Base-by-base conservation (phyloP, 352 stramenopile species). In the Phytophthora sansomeana region DNA sequence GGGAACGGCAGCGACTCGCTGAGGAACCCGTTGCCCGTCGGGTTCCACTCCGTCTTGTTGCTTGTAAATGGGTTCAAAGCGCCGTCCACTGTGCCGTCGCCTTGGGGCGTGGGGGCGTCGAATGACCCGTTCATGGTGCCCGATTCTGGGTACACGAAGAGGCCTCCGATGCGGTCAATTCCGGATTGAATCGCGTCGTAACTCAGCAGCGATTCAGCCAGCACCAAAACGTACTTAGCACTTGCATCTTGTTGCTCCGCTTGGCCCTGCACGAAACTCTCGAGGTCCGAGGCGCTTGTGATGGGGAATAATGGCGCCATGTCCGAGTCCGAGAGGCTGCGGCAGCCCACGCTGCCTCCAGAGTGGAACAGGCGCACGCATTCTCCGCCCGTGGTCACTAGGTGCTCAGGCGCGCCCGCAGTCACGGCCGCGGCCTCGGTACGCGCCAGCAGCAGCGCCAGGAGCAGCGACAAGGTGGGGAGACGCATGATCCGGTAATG, bases 281-380 rank as follows among this genome's bases (percentile, higher is more conserved):
- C 29, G 14, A 92, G 72, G 16, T 90, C 81, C 33, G 63, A 52
- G 5, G 71, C 44, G 17, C 54, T 85, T 24, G 65, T 48, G 24
- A 92, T 78, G 14, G 84, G 77, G 29, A 79, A 86, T 24, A 93
- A 51, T 17, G 67, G 43, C 29, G 79, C 83, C 73, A 92, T 89
- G 44, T 91, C 87, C 14, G 56, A 41, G 49, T 68, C 59, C 44
- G 85, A 72, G 17, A 81, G 59, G 35, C 74, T 89, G 61, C 78
- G 83, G 69, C 87, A 93, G 13, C 87, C 87, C 13, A 90, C 69
- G 50, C 78, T 76, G 58, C 87, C 87, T 28, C 46, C 48, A 8
- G 83, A 88, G 75, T 95, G 87, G 74, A 92, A 95, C 10, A 91
- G 54, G 4, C 87, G 87, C 55, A 92, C 83, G 58, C 85, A 95